Base-by-base conservation (phyloP, 371 early-diverging fungal species). In the Mortierella sp. region DNA sequence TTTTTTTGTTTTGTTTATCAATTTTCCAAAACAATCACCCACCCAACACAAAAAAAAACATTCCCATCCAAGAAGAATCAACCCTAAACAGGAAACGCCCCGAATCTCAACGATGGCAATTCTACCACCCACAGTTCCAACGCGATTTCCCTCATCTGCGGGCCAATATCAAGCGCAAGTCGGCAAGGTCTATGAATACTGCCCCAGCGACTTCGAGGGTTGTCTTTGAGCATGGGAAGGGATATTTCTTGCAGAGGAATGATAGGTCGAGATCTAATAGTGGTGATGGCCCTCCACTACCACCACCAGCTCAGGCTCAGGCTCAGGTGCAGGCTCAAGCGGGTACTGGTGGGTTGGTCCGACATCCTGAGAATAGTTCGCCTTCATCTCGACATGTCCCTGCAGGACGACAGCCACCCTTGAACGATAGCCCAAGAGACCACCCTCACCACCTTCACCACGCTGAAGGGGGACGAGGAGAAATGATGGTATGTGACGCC, bases 61-160 rank as follows among this genome's bases (percentile, higher is more conserved):
- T 48, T 26, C 13, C n/a, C 28, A 70, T 68, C 44, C 77, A 50
- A 84, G 84, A 80, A 70, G 84, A 84, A 57, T 84, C 84, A 5
- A 84, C 44, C n/a, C 60, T 84, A 78, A 84, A 84, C 54, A 57
- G 84, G 38, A 84, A 84, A 78, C 78, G 80, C 45, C 84, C 84
- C 19, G 84, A 84, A 68, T 80, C 84, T 0, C 84, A 84, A 34
- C 84, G 84, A 6, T 84, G 84, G 84, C 84, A 84, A 58, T 84
- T 84, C 52, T 84, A 84, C 42, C 84, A 84, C 42, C 84, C 84
- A 7, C 80, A 84, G 24, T 84, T 84, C 34, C 84, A 84, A 34
- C 80, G 84, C 45, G 84, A 84, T 63, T 75, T 75, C 31, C 84
- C 84, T 34, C 84, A 84, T 48, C 52, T 84, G 52, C 60, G 84